phyloP scores from a whole-genome alignment of 1,284 basidiomycete species.

The Schizopora paradoxa region DNA sequence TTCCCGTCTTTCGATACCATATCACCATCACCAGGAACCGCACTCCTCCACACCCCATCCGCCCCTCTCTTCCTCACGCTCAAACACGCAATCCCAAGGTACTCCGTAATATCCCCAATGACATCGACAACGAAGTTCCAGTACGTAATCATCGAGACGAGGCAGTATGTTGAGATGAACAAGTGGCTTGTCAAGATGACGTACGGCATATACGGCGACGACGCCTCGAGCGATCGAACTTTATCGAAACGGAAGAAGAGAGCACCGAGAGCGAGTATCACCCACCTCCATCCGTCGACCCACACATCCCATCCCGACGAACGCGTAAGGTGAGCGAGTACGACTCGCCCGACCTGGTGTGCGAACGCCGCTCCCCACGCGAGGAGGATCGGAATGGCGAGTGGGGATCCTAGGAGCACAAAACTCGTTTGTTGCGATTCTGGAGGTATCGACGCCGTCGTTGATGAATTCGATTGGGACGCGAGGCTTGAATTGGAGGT shows the following conservation, averaged over 20 bases:
- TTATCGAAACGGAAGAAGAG: constrained; percentile 77
- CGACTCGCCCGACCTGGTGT: constrained; percentile 87
- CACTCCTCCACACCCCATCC: constrained; percentile 59
- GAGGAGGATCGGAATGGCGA: constrained; percentile 83
- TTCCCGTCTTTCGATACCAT: too few species aligned
- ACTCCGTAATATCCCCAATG: constrained; percentile 82
- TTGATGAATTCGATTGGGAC: too few species aligned
- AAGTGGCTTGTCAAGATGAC: too few species aligned
- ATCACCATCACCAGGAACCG: constrained; percentile 3
- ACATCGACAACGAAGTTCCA: constrained; percentile 76
- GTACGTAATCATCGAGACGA: constrained; percentile 65
- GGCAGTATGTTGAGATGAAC: too few species aligned
- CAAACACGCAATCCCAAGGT: constrained; percentile 87
- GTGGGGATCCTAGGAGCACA: constrained; percentile 39
- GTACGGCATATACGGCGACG: constrained; percentile 65
- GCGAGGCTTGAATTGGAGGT: too few species aligned
- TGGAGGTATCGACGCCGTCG: constrained; percentile 12
- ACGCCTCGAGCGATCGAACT: constrained; percentile 51
- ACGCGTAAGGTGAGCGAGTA: constrained; percentile 89
- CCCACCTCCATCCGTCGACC: constrained; percentile 82
- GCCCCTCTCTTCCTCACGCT: constrained; percentile 79
- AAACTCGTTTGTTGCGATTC: constrained; percentile 14
- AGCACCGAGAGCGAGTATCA: constrained; percentile 39
- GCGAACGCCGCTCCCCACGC: constrained; percentile 88
- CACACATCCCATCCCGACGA: constrained; percentile 61